Evolutionary conservation across 2,329 filamentous ascomycete species (phyloP).

Genomic region (Bertia moriformis): DNA sequence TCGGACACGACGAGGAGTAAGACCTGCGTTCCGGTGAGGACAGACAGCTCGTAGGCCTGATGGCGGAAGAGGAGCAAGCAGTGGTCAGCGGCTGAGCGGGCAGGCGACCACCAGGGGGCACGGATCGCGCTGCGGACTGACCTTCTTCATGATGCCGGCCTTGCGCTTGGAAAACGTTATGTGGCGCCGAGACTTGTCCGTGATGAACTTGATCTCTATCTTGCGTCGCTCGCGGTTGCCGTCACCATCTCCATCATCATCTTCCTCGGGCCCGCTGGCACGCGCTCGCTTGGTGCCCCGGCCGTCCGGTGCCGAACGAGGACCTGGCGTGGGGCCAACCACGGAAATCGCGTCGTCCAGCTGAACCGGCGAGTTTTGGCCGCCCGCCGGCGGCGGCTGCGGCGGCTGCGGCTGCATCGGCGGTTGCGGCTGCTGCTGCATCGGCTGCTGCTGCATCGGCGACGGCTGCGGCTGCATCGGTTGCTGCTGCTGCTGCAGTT

Average conservation of each 20-base stretch:
- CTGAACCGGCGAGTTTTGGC: conserved; percentile 60
- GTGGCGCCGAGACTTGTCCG: conserved; percentile 97
- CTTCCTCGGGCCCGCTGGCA: conserved; percentile 75
- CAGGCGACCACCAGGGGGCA: conserved; percentile 5
- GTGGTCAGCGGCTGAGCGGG: conserved; percentile 7
- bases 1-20: conserved; percentile 91
- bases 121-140: conserved; percentile 20
- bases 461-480: too few species aligned
- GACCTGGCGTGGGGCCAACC: too few species aligned
- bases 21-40: conserved; percentile 94
- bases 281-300: conserved; percentile 85
- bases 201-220: conserved; percentile 99
- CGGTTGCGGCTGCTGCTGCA: too few species aligned
- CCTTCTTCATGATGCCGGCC: conserved; percentile 99
- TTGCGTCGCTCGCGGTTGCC: conserved; percentile 93
- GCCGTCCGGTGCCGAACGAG: conserved; percentile 61
- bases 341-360: conserved; percentile 60
- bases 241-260: conserved; percentile 96
- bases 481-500: too few species aligned
- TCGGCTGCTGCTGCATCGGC: too few species aligned
- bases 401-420: too few species aligned
- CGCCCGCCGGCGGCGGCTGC: too few species aligned
- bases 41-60: conserved; percentile 91
- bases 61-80: conserved; percentile 5
- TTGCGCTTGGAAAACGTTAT: conserved; percentile 99